Percentiles rank a stretch among this genome's conserved stretches.
Evolutionary conservation across 1,284 basidiomycete genomes (phyloP).

Genomic region (Sphaerobolus stellatus): DNA sequence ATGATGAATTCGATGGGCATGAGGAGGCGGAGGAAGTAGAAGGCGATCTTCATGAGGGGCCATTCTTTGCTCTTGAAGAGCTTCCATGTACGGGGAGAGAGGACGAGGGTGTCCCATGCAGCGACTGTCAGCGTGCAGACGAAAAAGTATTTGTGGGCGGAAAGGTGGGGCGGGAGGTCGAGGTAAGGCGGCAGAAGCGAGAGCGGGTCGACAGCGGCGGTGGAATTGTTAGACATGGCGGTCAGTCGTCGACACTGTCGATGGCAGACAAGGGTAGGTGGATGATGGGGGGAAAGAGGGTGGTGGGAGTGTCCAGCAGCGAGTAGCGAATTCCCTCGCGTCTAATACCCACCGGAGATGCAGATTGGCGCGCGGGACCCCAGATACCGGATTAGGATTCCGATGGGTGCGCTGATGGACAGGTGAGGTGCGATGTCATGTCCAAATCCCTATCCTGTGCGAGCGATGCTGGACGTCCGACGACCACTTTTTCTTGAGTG

Average conservation of each 20-base stretch:
- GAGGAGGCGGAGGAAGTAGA: conserved; percentile 68
- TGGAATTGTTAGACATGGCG: conserved; percentile 9
- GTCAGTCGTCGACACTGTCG: too few relatives aligned
- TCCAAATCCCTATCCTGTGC: too few relatives aligned
- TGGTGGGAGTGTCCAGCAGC: too few relatives aligned
- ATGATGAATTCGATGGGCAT: conserved; percentile 76
- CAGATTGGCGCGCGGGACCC: too few relatives aligned
- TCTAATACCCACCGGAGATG: too few relatives aligned
- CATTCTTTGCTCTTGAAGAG: conserved; percentile 66
- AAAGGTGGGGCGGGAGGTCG: conserved; percentile 68
- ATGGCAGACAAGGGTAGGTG: background rate
- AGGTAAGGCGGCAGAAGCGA: conserved; percentile 52
- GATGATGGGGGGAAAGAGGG: background rate
- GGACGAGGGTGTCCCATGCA: conserved; percentile 81
- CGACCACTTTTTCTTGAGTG: too few relatives aligned
- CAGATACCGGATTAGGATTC: too few relatives aligned
- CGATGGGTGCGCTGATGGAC: too few relatives aligned
- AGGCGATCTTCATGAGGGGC: conserved; percentile 73
- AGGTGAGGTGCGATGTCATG: too few relatives aligned
- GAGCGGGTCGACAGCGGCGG: conserved; percentile 2
- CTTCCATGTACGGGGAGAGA: conserved; percentile 73
- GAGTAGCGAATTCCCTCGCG: too few relatives aligned
- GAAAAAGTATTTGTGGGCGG: conserved; percentile 81
- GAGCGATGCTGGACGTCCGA: too few relatives aligned
- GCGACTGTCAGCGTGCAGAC: conserved; percentile 83